These are phyloP conservation scores for Amniculicola lignicola DNA, from an alignment of 495 filamentous ascomycete genomes.

Conservation along the genomic window DNA sequence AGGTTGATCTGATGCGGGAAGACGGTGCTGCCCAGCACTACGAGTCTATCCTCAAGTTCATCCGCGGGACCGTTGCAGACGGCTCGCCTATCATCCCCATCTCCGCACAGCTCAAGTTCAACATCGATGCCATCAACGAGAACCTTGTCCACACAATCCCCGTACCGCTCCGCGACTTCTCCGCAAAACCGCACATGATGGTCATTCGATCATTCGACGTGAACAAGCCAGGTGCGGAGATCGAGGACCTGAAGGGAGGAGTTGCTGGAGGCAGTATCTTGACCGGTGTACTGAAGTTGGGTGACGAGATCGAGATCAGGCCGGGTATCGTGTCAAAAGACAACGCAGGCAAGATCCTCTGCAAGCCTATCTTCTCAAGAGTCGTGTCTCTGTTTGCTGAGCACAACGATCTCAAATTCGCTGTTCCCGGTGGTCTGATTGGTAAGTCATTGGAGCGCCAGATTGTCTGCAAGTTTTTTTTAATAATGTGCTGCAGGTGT, in stretches of 20 bases:
- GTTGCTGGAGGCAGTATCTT: constrained; percentile 96
- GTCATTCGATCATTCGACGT: constrained; percentile 98
- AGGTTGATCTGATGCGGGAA: constrained; percentile 96
- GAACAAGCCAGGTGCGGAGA: constrained; percentile 99
- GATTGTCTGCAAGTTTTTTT: neutral
- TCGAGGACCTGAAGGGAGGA: constrained; percentile 97
- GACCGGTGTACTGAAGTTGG: constrained; percentile 90
- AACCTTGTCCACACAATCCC: constrained; percentile 89
- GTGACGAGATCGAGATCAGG: constrained; percentile 96
- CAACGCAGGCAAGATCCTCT: constrained; percentile 89
- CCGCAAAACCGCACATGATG: constrained; percentile 91
- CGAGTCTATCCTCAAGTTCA: constrained; percentile 95
- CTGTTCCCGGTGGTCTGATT: constrained; percentile 93
- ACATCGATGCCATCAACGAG: constrained; percentile 97
- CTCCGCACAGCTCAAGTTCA: constrained; percentile 98
- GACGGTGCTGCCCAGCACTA: constrained; percentile 88
- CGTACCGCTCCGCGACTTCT: constrained; percentile 84
- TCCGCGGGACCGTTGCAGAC: constrained; percentile 92
- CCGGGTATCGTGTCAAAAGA: constrained; percentile 94
- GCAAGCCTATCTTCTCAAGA: constrained; percentile 92
- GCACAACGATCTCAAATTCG: constrained; percentile 95
- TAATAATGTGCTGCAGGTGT: constrained; percentile 58
- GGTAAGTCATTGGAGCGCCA: constrained; percentile 35
- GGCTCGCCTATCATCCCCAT: constrained; percentile 96
- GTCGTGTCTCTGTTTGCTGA: constrained; percentile 95